phyloP scores from a whole-genome alignment of 768 basidiomycete species.

The Leucocoprinus leucothites region DNA sequence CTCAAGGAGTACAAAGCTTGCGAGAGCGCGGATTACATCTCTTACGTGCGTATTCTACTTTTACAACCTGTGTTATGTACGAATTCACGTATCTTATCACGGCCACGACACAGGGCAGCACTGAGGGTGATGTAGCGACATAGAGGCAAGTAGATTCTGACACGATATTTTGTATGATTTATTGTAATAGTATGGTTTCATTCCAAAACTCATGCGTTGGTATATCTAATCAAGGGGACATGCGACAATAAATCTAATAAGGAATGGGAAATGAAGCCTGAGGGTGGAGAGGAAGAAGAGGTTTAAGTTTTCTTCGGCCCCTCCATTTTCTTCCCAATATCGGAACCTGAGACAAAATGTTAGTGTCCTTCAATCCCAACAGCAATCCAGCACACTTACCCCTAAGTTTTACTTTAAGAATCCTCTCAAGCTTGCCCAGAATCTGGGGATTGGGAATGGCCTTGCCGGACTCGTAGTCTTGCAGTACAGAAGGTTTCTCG shows the following conservation, averaged over 20 bases:
- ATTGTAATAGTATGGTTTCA: background rate
- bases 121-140: constrained; percentile 12
- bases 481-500: constrained; percentile 84
- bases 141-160: background rate
- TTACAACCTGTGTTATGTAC: too few species aligned
- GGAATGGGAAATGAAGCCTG: background rate
- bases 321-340: constrained; percentile 87
- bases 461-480: constrained; percentile 87
- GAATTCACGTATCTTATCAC: background rate
- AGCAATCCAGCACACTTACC: constrained; percentile 47
- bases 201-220: constrained; percentile 1
- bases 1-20: constrained; percentile 95
- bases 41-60: constrained; percentile 57
- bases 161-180: background rate
- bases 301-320: constrained; percentile 56
- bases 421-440: constrained; percentile 84
- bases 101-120: constrained; percentile 9
- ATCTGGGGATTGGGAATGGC: constrained; percentile 87
- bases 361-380: constrained; percentile 12
- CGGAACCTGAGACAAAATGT: constrained; percentile 44
- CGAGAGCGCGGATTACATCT: constrained; percentile 92
- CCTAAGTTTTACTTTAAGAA: constrained; percentile 83
- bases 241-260: background rate
- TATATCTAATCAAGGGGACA: background rate
- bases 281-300: constrained; percentile 6